Evolutionary conservation across 139 green algal genomes (phyloP).

Genomic region (Chlorella sp.): DNA sequence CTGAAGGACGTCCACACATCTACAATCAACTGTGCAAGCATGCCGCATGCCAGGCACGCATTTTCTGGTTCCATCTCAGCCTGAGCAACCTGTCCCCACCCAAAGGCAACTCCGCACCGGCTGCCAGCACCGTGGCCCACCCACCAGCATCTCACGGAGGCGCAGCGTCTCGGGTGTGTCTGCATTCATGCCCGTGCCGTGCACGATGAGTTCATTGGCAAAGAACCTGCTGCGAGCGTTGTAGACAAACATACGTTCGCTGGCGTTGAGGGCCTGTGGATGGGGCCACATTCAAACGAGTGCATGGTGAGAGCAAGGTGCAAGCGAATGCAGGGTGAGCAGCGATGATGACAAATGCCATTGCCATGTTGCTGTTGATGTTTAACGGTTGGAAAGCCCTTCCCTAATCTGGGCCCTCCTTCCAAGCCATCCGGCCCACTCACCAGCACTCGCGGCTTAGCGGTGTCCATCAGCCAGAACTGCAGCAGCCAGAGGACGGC

Average conservation of each 20-base stretch:
- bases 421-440: not conserved
- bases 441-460: not conserved
- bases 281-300: no score
- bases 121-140: not conserved
- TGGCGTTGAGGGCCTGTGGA: not conserved
- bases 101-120: not conserved
- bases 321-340: not conserved
- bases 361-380: not conserved
- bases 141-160: not conserved
- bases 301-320: not conserved
- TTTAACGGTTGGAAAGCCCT: no score
- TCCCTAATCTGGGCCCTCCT: no score
- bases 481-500: not conserved
- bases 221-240: not conserved
- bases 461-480: not conserved
- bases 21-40: not conserved
- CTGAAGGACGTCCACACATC: not conserved
- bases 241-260: constrained; percentile 12
- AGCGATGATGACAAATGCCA: not conserved
- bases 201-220: not conserved
- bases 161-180: not conserved
- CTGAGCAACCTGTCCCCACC: not conserved
- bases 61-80: not conserved
- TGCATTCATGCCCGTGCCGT: not conserved
- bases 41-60: not conserved